Conservation (phyloP, 192 early-diverging fungal species). For the Allomyces arbusculus region DNA sequence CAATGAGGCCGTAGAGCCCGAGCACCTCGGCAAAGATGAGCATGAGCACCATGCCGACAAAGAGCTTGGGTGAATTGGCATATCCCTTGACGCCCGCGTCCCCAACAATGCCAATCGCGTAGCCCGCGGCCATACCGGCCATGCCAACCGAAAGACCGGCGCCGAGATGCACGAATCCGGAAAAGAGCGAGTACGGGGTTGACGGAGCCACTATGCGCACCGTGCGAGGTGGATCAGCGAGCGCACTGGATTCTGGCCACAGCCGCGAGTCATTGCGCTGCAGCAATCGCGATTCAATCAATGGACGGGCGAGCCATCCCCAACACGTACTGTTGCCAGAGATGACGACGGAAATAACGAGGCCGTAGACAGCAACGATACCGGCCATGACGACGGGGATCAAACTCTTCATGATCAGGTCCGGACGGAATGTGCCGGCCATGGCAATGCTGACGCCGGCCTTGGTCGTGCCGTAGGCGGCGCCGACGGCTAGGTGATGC, state of each 20-base stretch:
- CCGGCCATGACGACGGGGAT: conserved; percentile 98
- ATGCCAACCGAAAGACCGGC: conserved; percentile 85
- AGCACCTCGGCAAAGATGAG: conserved; percentile 99
- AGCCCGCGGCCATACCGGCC: conserved; percentile 81
- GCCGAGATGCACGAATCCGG: conserved; percentile 78
- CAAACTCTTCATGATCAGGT: conserved; percentile 69
- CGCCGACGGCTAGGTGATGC: conserved; percentile 49
- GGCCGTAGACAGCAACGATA: conserved; percentile 96
- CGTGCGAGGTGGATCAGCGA: no score
- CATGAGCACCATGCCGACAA: conserved; percentile 86
- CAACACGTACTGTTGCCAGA: conserved; percentile 44
- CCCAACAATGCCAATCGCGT: conserved; percentile 89
- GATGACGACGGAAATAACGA: conserved; percentile 86
- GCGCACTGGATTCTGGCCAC: no score
- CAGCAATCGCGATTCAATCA: neutral
- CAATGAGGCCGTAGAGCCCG: conserved; percentile 89
- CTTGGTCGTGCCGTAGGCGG: conserved; percentile 95
- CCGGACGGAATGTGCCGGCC: conserved; percentile 82
- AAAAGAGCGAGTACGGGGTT: conserved; percentile 21
- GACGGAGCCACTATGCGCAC: neutral
- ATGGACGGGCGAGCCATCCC: conserved; percentile 11
- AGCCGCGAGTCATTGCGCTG: no score
- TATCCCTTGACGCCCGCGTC: conserved; percentile 83
- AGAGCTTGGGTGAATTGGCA: conserved; percentile 72
- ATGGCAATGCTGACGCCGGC: conserved; percentile 89